A percentile compares a stretch with the other conserved stretches of the same genome.
These are phyloP conservation scores for Penicillium crustosum DNA, from an alignment of 2,329 filamentous ascomycete species.

Conservation along the genomic window DNA sequence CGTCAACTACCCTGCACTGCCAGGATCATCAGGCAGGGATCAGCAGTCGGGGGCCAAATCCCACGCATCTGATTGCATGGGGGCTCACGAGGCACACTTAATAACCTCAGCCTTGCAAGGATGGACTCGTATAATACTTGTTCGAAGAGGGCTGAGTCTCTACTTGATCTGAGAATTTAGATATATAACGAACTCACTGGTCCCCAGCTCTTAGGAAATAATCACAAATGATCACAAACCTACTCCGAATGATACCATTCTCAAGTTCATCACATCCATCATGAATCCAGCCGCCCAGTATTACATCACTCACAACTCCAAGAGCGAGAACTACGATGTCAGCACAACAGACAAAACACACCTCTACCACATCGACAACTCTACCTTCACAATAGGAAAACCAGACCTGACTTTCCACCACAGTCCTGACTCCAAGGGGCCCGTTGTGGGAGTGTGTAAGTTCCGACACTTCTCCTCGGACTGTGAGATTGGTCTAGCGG, in stretches of 20 bases:
- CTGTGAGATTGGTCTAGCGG: constrained; percentile 35
- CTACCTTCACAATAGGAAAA: constrained; percentile 30
- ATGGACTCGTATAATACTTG: not conserved
- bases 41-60: not conserved
- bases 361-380: constrained; percentile 31
- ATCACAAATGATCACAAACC: not conserved
- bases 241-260: not conserved
- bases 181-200: not conserved
- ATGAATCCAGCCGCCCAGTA: constrained; percentile 18
- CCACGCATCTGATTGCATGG: not conserved
- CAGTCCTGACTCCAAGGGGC: constrained; percentile 26
- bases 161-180: not conserved
- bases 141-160: not conserved
- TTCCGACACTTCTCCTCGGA: constrained; percentile 36
- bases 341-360: constrained; percentile 18
- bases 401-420: constrained; percentile 37
- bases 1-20: not conserved
- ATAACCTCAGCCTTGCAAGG: not conserved
- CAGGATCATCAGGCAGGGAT: not conserved
- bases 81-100: not conserved
- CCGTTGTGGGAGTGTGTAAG: constrained; percentile 33
- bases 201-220: not conserved
- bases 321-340: constrained; percentile 27
- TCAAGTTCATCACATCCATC: not conserved
- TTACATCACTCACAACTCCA: constrained; percentile 26